These are phyloP conservation scores for Anthracocystis panici-leucophaei DNA, from an alignment of 1,284 basidiomycete genomes.

Conservation along the genomic window DNA sequence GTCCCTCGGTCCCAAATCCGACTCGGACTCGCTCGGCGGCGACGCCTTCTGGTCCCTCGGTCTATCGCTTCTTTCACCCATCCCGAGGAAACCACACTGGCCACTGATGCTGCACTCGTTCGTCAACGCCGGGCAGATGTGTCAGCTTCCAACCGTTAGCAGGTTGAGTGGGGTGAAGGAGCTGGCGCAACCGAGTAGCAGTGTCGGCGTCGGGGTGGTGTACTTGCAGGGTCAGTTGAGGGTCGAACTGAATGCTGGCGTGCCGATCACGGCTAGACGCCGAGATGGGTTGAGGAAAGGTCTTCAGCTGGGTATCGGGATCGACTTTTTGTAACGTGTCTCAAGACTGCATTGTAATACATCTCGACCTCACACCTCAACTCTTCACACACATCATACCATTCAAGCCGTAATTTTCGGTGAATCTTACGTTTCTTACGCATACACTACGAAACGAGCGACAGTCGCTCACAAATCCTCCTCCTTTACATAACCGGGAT, in stretches of 20 bases:
- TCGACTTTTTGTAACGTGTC: constrained; percentile 71
- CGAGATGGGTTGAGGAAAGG: constrained; percentile 84
- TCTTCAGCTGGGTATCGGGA: constrained; percentile 89
- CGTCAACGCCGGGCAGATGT: constrained; percentile 87
- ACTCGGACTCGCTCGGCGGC: constrained; percentile 84
- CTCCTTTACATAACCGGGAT: constrained; percentile 70
- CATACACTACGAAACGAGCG: background rate
- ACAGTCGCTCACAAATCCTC: constrained; percentile 39
- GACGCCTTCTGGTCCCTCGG: constrained; percentile 89
- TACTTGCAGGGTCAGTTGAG: constrained; percentile 87
- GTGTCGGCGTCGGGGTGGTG: constrained; percentile 88
- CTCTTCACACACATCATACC: background rate
- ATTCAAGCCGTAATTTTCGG: background rate
- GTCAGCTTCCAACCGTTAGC: constrained; percentile 71
- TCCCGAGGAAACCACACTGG: constrained; percentile 85
- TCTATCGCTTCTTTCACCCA: constrained; percentile 81
- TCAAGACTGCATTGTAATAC: too few species aligned
- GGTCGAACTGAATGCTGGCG: constrained; percentile 90
- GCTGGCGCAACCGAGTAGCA: constrained; percentile 73
- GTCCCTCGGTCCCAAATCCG: constrained; percentile 84
- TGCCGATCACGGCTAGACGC: constrained; percentile 83
- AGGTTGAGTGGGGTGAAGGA: background rate
- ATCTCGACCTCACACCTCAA: too few species aligned
- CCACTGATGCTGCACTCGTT: constrained; percentile 88
- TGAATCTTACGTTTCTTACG: background rate